Evolutionary conservation across 768 basidiomycete genomes (phyloP), one percentile per base, ranked within the genome.

Genomic region (Suillus discolor): DNA sequence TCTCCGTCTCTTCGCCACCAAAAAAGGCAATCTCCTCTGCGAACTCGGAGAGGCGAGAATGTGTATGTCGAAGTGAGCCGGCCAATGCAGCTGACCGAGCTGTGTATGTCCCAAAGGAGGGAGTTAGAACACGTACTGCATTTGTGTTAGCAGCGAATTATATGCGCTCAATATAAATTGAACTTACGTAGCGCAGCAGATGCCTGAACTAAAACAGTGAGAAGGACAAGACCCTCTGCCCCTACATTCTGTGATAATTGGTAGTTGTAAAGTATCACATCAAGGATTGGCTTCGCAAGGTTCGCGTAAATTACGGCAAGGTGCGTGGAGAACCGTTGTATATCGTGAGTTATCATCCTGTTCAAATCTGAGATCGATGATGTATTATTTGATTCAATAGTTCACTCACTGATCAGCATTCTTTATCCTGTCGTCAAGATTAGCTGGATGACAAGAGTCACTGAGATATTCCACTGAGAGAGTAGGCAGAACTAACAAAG

Each of bases 341-440:
- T 95, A 76, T 99, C 97, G 65, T 96, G 90, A 2, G 95, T 97
- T 62, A 97, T 93, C 91, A 96, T 95, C 81, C 92, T 95, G 71
- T 60, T 31, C 1, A 8, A 36, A 47, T 34, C 53, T 41, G 51
- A 31, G 36, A 41, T 38, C 20, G 49, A 31, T 3, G 34, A 16
- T 38, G 54, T 18, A 20, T n/a, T 5, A 51, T 36, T 49, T 49
- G 44, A 16, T 47, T 20, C 2, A 41, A 44, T n/a, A n/a, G 7
- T 25, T 42, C 11, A 73, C 85, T 70, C 63, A 92, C 91, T 97
- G 95, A 75, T 98, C 96, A 18, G 94, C 91, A 71, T 98, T 97
- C 82, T 95, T 95, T 60, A 98, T 95, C 60, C 97, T 83, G 74
- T 98, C 97, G 73, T 98, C 96, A 70, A 99, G 79, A 75, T 97